phyloP scores from a whole-genome alignment of 495 filamentous ascomycete species.

The Paragyromitra xinjiangensis region DNA sequence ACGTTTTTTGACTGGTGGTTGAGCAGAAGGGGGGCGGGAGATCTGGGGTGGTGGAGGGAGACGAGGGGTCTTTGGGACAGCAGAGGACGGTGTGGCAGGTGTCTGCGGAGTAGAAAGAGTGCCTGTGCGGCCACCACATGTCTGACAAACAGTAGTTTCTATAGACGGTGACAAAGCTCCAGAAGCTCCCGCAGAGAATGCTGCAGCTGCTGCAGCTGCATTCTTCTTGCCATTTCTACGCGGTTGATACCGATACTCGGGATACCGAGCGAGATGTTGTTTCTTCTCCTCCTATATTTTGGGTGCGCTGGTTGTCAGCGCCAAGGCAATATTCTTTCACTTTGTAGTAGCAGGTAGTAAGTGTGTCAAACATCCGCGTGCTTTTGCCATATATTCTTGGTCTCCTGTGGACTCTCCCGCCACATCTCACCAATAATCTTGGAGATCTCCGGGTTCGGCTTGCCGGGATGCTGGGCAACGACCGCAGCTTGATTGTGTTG shows the following conservation, averaged over 20 bases:
- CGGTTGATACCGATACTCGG: slow-evolving; percentile 93
- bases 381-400: slow-evolving; percentile 85
- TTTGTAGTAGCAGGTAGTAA: slow-evolving; percentile 43
- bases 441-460: slow-evolving; percentile 96
- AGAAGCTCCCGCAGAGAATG: slow-evolving; percentile 38
- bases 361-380: slow-evolving; percentile 74
- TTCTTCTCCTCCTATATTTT: slow-evolving; percentile 80
- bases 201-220: slow-evolving; percentile 43
- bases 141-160: slow-evolving; percentile 55
- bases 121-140: slow-evolving; percentile 55
- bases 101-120: slow-evolving; percentile 54
- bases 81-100: slow-evolving; percentile 50
- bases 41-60: slow-evolving; percentile 44
- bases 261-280: slow-evolving; percentile 88
- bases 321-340: slow-evolving; percentile 41
- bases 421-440: slow-evolving; percentile 97
- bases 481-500: slow-evolving; percentile 89
- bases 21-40: slow-evolving; percentile 40
- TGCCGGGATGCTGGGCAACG: slow-evolving; percentile 81
- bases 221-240: slow-evolving; percentile 71
- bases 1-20: slow-evolving; percentile 46
- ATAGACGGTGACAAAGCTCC: slow-evolving; percentile 50
- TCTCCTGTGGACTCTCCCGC: slow-evolving; percentile 75
- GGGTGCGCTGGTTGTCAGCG: slow-evolving; percentile 45
- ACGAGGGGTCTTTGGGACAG: slow-evolving; percentile 51